Base-by-base conservation (phyloP, 805 yeast genomes). In the Candida railenensis region DNA sequence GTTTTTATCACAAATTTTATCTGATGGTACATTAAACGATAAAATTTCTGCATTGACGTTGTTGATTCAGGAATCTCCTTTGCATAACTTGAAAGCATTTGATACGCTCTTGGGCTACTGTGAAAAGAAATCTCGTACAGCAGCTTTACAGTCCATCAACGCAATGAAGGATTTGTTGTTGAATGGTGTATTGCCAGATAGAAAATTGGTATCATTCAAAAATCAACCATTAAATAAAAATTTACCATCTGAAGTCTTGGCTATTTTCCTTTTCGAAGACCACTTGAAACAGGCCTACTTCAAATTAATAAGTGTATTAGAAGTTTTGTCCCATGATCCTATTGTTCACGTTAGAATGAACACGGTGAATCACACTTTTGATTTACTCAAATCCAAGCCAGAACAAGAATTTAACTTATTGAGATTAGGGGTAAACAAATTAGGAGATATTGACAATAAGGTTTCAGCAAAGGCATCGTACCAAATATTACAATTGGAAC, bases 401-500 rank as follows among this genome's bases (percentile, higher is more conserved):
- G 99, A 94, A 70, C 99, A 94, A 73, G 99, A 94, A 66, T 95
- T 85, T 44, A 94, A 94, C 64, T 72, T 94, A 53, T 74, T 94
- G 57, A 79, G 90, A 56, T 74, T 94, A 45, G 96, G 96, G 44
- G 94, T 90, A 40, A 94, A 94, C 65, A 94, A 94, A 63, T 74
- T 94, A 33, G 99, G 99, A 68, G 99, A 94, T 62, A 78, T 80
- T 38, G 97, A 92, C 52, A 86, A 88, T 51, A 89, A 89, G 62
- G 96, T 94, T 3, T 81, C 95, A 1, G 87, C 98, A 0, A 88
- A 88, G 60, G 81, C 96, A 1, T 90, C 97, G 3, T 89, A 81
- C 63, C 83, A 85, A 52, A 69, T 94, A 40, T 74, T 91, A 52
- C 85, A 85, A 56, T 68, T 90, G 37, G 87, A 94, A 63, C 96